Conservation (phyloP, 2,329 filamentous ascomycete species). For the Ophiocordyceps camponoti-leonardi region DNA sequence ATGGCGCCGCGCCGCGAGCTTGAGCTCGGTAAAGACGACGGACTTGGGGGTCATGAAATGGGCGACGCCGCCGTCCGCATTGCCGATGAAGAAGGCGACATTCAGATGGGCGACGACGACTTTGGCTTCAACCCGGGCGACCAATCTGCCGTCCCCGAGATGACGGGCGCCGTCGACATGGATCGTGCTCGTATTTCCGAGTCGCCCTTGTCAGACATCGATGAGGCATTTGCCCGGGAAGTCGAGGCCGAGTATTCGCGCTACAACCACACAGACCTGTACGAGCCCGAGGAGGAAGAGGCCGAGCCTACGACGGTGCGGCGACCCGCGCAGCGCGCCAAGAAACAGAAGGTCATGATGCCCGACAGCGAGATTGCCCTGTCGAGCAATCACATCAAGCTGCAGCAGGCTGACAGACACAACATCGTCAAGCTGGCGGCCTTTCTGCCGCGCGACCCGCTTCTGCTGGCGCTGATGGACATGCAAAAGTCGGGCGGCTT, state of each 20-base stretch:
- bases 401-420: constrained; percentile 70
- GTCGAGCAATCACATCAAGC: constrained; percentile 60
- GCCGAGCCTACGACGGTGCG: constrained; percentile 40
- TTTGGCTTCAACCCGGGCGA: constrained; percentile 47
- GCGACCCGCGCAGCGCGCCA: constrained; percentile 54
- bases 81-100: constrained; percentile 45
- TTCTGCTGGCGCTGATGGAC: constrained; percentile 73
- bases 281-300: constrained; percentile 39
- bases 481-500: constrained; percentile 87
- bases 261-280: constrained; percentile 38
- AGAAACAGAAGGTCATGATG: constrained; percentile 63
- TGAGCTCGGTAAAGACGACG: constrained; percentile 35
- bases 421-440: constrained; percentile 70
- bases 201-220: constrained; percentile 53
- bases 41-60: constrained; percentile 34
- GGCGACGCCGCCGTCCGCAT: constrained; percentile 39
- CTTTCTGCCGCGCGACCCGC: constrained; percentile 75
- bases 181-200: constrained; percentile 47
- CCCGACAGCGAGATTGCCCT: constrained; percentile 72
- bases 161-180: constrained; percentile 25
- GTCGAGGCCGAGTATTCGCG: constrained; percentile 40
- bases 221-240: constrained; percentile 42
- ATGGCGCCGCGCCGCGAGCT: constrained; percentile 38
- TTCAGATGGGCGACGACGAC: constrained; percentile 43
- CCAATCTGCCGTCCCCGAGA: constrained; percentile 36